Base-by-base conservation (phyloP, 768 basidiomycete species). In the Leucogyrophana mollusca region DNA sequence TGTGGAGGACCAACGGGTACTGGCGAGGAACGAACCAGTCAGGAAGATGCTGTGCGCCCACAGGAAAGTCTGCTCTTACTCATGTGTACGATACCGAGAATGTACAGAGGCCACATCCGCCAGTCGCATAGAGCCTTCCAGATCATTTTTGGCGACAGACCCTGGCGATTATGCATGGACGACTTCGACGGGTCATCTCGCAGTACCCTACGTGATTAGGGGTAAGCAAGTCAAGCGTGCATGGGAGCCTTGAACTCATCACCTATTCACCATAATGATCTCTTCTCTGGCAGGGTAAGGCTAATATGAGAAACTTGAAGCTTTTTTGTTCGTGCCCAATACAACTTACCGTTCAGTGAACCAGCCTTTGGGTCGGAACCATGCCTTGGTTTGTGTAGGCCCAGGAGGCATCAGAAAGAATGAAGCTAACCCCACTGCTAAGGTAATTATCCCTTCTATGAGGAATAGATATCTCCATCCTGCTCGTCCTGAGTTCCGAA, bases 101-200 rank as follows among this genome's bases (percentile, higher is more conserved):
- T 61, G 53, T 87, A 87, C 25, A 87, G 50, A 0, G 85, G 83
- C 83, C 84, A 85, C 54, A 85, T 62, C 43, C 75, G 68, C 74
- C 77, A 85, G 56, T 87, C 84, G 16, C 62, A 66, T 17, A 84
- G 47, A 13, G 80, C 74, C 20, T 69, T 56, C 60, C 67, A 78
- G 23, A 86, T 73, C 66, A 74, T 77, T 49, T 54, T 60, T 7
- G 71, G 38, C 4, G 68, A 67, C 4, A 87, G 65, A 11, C 80
- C 83, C 64, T 87, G 67, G n/a, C 84, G 75, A 52, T 87, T 86
- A 64, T 85, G 82, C 84, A 86, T 83, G 52, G 77, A 73, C 10
- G 77, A 80, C 57, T 84, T 85, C 6, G 79, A 67, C 3, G 83
- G 83, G 54, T 87, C 83, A 56, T 84, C 83, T 13, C 82, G 74